Base-by-base conservation (phyloP, 2,329 filamentous ascomycete genomes). In the Colletotrichum gigasporum region DNA sequence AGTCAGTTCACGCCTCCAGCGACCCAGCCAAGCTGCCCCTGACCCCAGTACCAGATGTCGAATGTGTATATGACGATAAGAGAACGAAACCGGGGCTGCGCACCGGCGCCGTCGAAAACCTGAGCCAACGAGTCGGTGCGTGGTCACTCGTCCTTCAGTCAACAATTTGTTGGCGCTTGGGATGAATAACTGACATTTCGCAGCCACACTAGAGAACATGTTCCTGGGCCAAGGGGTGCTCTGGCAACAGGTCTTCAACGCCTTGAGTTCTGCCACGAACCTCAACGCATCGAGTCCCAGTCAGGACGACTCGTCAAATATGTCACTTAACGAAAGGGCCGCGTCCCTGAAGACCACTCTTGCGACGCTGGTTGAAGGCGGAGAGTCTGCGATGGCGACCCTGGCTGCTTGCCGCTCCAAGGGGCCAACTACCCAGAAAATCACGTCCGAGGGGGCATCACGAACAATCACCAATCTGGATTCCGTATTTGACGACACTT, bases 201-300 rank as follows among this genome's bases (percentile, higher is more conserved):
- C 28, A 61, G 69, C 67, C 12, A 68, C 69, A 4, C 69, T 78
- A 7, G 76, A 78, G 57, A 74, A 77, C 51, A 78, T 78, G 76
- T 78, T 79, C 54, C 70, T 79, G 2, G 76, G 76, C 1, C 75
- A 78, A 39, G 73, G 75, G 2, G 62, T 78, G 9, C 61, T 78
- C 4, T 75, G 73, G 73, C 74, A 78, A 50, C 74, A 78, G 44
- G 68, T 78, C 4, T 75, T 71, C 39, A 59, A 67, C 44, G 57
- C 60, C n/a, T 30, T 69, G 12, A 61, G 44, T 24, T 35, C 34
- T 9, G 32, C 55, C 5, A 39, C 45, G 11, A 42, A 35, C 9
- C 37, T 18, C 5, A 42, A 59, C 10, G 32, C 32, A 10, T 26
- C 44, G 4, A 57, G 37, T 9, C 52, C 59, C 6, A 22, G 30